Evolutionary conservation across 192 early-diverging fungal species (phyloP).

Genomic region (Piromyces sp.): DNA sequence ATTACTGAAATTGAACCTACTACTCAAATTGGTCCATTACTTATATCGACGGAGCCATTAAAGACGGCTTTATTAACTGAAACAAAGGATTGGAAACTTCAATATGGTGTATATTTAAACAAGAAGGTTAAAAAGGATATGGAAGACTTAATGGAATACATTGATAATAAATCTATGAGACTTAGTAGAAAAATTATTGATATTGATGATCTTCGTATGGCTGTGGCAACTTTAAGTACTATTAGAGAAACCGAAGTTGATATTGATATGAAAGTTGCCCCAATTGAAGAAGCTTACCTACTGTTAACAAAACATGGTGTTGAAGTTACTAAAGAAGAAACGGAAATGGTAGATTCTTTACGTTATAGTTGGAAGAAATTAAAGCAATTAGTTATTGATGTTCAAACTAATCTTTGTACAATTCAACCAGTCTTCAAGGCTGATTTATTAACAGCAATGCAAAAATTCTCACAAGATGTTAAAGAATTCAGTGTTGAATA

Average conservation of each 20-base stretch:
- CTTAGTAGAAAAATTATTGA: conserved; percentile 39
- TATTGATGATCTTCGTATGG: conserved; percentile 43
- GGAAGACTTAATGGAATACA: conserved; percentile 49
- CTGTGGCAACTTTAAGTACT: conserved; percentile 37
- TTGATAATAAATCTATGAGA: conserved; percentile 38
- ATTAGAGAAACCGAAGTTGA: conserved; percentile 46
- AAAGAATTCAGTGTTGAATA: conserved; percentile 44
- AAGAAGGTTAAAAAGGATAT: conserved; percentile 45
- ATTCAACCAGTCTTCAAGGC: conserved; percentile 47
- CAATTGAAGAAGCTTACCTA: conserved; percentile 46
- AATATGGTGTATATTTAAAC: conserved; percentile 44
- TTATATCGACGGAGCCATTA: conserved; percentile 40
- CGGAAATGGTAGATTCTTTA: conserved; percentile 48
- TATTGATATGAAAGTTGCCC: conserved; percentile 47
- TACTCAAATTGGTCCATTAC: conserved; percentile 39
- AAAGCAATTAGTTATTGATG: conserved; percentile 37
- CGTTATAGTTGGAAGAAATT: conserved; percentile 53
- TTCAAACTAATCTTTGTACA: conserved; percentile 35
- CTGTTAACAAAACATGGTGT: conserved; percentile 40
- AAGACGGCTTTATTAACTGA: conserved; percentile 41
- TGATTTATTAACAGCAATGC: conserved; percentile 31
- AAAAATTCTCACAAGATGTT: conserved; percentile 40
- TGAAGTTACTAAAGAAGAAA: conserved; percentile 41
- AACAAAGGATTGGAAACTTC: conserved; percentile 52
- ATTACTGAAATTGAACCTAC: conserved; percentile 32